Evolutionary conservation across 495 filamentous ascomycete genomes (phyloP), one percentile per base, ranked within the genome.

Genomic region (Podospora pseudoanserina): DNA sequence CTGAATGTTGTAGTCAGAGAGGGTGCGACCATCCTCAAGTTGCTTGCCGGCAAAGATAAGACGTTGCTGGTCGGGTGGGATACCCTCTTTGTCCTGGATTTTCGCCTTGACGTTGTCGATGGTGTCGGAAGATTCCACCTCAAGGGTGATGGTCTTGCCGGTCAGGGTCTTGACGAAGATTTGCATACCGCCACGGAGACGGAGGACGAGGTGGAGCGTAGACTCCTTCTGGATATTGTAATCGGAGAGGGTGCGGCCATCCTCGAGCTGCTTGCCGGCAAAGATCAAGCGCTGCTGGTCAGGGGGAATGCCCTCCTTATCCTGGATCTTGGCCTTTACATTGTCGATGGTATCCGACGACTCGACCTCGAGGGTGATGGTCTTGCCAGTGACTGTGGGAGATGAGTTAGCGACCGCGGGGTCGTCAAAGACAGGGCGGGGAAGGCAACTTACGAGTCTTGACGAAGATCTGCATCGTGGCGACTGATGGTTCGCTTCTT

Each of bases 211-310:
- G 76, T 98, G 94, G 32, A 97, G 91, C 27, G 94, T 97, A 15
- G 90, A 93, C 81, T 97, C 94, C 87, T 97, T 98, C 83, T 97
- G 95, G 67, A 98, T 97, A 79, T 97, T 98, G 85, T 98, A 98
- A 79, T 98, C 94, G 67, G 91, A 94, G 6, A 98, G 87, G 69
- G 94, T 98, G 67, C 94, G 94, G 70, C 94, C 94, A 78, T 98
- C 94, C 79, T 98, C 94, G 15, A 98, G 89, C 78, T 98, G 94
- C 89, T 98, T 98, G 70, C 94, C 94, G 70, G 94, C 94, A 77
- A 98, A 98, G 84, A 98, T 98, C 82, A 98, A 82, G 78, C 94
- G 94, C 86, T 98, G 94, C 80, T 98, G 94, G 80, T 98, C 94
- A 13, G 94, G 94, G 60, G 94, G 94, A 74, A 98, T 98, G 56